Evolutionary conservation across 352 stramenopile genomes (phyloP).

Genomic region (Phytophthora fragariaefolia): DNA sequence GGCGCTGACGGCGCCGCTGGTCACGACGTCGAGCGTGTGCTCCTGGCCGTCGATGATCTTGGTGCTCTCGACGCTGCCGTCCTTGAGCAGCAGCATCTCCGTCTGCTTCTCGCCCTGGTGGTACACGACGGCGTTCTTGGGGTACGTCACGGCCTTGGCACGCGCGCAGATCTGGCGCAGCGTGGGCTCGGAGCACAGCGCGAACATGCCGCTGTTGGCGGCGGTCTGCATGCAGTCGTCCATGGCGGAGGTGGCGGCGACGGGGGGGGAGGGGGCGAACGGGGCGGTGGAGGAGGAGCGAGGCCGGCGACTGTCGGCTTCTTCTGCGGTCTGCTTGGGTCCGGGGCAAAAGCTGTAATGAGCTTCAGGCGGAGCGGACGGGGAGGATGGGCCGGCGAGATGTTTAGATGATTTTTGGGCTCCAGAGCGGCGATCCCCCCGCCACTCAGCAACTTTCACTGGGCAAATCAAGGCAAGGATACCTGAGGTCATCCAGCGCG

Average conservation of each 20-base stretch:
- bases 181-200: conserved; percentile 82
- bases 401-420: too few species aligned
- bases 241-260: conserved; percentile 24
- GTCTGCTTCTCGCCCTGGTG: conserved; percentile 82
- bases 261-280: neutral
- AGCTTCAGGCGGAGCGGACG: too few species aligned
- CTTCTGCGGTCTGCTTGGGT: conserved; percentile 12
- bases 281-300: neutral
- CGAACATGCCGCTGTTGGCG: conserved; percentile 79
- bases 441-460: too few species aligned
- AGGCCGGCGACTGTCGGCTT: conserved; percentile 24
- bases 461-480: too few species aligned
- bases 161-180: conserved; percentile 80
- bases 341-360: conserved; percentile 38
- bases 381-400: conserved; percentile 11
- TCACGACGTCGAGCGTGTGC: conserved; percentile 66
- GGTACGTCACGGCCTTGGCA: conserved; percentile 64
- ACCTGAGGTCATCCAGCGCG: too few species aligned
- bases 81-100: conserved; percentile 78
- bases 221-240: conserved; percentile 75
- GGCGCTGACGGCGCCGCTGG: conserved; percentile 68
- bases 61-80: conserved; percentile 71
- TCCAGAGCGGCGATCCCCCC: too few species aligned
- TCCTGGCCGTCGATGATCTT: conserved; percentile 88
- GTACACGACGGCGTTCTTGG: conserved; percentile 82